Conservation (phyloP, 139 green algal species). For the Volvox reticuliferus region DNA sequence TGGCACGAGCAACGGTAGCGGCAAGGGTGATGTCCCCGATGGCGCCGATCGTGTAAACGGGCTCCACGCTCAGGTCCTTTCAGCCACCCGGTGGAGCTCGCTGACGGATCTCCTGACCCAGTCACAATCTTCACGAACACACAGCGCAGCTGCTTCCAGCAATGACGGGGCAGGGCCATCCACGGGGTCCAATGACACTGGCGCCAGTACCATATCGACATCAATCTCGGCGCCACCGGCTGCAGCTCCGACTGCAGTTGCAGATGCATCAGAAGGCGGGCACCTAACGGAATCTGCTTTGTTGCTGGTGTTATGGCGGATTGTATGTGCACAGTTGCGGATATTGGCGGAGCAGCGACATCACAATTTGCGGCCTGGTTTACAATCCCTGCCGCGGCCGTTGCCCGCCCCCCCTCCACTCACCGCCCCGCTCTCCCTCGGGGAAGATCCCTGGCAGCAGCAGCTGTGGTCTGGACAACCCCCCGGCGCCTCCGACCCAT, state of each 20-base stretch:
- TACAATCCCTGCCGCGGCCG: not conserved
- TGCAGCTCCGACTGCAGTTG: not conserved
- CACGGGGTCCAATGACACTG: not conserved
- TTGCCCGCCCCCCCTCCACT: too few relatives aligned
- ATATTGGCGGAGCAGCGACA: not conserved
- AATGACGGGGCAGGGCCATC: too few relatives aligned
- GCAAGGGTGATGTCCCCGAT: too few relatives aligned
- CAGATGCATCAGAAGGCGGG: too few relatives aligned
- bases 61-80: not conserved
- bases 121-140: not conserved
- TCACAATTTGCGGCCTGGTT: not conserved
- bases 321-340: not conserved
- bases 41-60: not conserved
- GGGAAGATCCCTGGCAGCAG: too few relatives aligned
- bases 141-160: not conserved
- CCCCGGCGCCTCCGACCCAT: too few relatives aligned
- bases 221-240: not conserved
- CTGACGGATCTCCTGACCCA: not conserved
- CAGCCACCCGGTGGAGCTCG: not conserved
- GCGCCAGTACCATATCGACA: too few relatives aligned
- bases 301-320: slow-evolving; percentile 22
- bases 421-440: not conserved
- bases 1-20: not conserved
- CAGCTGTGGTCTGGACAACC: too few relatives aligned
- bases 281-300: not conserved